phyloP scores from a whole-genome alignment of 495 filamentous ascomycete species.

The Xylaria sp. region DNA sequence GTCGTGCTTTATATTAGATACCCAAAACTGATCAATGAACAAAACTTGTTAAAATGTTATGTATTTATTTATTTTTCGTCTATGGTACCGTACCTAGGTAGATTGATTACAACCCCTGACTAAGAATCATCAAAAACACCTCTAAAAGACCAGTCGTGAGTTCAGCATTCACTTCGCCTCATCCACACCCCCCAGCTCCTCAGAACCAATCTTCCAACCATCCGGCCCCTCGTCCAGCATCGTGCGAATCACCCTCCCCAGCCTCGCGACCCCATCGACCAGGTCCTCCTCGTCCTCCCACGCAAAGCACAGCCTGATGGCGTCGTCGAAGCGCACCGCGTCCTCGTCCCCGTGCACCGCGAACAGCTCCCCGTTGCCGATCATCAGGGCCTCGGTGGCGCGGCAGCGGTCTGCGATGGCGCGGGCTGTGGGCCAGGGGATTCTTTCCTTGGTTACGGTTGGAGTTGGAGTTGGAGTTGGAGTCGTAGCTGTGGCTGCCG shows the following conservation, averaged over 20 bases:
- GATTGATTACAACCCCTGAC: not conserved
- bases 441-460: too few relatives aligned
- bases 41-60: not conserved
- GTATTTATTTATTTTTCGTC: too few relatives aligned
- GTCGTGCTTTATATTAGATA: constrained; percentile 25
- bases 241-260: constrained; percentile 56
- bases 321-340: constrained; percentile 56
- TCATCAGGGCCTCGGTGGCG: constrained; percentile 64
- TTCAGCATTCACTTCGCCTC: constrained; percentile 17
- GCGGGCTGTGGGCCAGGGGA: constrained; percentile 42
- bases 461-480: too few relatives aligned
- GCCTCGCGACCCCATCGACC: constrained; percentile 69
- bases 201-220: not conserved
- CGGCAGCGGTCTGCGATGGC: constrained; percentile 62
- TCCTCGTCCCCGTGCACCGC: constrained; percentile 65
- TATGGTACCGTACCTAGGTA: not conserved
- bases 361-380: constrained; percentile 71
- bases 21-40: not conserved
- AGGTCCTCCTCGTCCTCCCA: constrained; percentile 75
- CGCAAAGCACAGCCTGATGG: constrained; percentile 73
- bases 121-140: not conserved
- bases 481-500: not conserved
- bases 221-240: constrained; percentile 27
- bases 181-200: constrained; percentile 5
- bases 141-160: not conserved